Conservation (phyloP, 108 stramenopile genomes). For the Epithemia pelagica region DNA sequence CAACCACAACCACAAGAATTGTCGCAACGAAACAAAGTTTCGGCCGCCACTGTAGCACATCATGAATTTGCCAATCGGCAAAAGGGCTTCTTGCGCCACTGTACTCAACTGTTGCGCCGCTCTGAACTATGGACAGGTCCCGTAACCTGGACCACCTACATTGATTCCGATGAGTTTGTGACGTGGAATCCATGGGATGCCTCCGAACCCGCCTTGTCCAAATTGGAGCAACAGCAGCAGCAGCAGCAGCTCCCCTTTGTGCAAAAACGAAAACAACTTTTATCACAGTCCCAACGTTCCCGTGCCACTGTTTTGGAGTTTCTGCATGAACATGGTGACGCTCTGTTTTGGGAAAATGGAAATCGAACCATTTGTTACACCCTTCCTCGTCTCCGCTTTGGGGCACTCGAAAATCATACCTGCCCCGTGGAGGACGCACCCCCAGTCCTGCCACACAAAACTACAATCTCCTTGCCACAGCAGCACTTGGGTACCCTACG, state of each 20-base stretch:
- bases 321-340: neutral
- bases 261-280: neutral
- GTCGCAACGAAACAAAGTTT: neutral
- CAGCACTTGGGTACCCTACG: constrained; percentile 26
- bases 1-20: neutral
- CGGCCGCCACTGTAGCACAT: neutral
- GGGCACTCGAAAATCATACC: constrained; percentile 27
- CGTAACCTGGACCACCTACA: constrained; percentile 24
- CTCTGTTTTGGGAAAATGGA: constrained; percentile 7
- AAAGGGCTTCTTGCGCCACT: constrained; percentile 20
- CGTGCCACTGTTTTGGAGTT: constrained; percentile 16
- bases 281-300: neutral
- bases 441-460: neutral
- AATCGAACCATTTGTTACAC: constrained; percentile 8
- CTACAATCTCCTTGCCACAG: constrained; percentile 10
- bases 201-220: neutral
- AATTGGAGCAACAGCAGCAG: neutral
- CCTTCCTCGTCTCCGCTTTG: constrained; percentile 20
- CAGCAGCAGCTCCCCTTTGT: neutral
- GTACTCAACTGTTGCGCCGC: constrained; percentile 18
- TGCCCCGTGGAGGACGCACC: constrained; percentile 10
- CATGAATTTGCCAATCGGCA: constrained; percentile 23
- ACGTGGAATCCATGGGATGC: constrained; percentile 22
- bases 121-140: neutral
- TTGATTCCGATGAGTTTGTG: constrained; percentile 48